Conservation (phyloP, 257 asterid genomes). For the Primulina tabacum region DNA sequence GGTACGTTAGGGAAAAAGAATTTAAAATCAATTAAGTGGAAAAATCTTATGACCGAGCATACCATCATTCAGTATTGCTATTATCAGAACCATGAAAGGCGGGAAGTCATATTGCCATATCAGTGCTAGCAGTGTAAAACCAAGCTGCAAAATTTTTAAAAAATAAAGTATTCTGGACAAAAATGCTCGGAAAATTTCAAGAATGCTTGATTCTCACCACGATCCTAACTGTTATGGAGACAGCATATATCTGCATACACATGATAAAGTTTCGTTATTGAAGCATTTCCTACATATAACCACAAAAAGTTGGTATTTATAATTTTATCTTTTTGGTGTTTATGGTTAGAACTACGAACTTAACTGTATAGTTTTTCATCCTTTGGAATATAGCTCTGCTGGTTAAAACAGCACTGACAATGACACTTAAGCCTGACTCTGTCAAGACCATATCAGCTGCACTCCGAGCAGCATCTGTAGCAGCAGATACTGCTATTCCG, state of each 20-base stretch:
- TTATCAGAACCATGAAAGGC: slow-evolving; percentile 43
- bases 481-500: slow-evolving; percentile 39
- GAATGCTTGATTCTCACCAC: slow-evolving; percentile 26
- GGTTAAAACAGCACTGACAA: slow-evolving; percentile 36
- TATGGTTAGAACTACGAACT: background rate
- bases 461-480: slow-evolving; percentile 39
- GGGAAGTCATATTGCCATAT: slow-evolving; percentile 37
- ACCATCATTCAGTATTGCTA: slow-evolving; percentile 38
- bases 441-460: slow-evolving; percentile 39
- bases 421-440: slow-evolving; percentile 36
- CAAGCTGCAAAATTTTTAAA: slow-evolving; percentile 25
- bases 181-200: background rate
- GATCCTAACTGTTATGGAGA: slow-evolving; percentile 37
- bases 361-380: slow-evolving; percentile 39
- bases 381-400: slow-evolving; percentile 41
- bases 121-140: slow-evolving; percentile 29
- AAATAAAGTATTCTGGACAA: background rate
- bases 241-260: slow-evolving; percentile 36
- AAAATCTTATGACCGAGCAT: slow-evolving; percentile 2
- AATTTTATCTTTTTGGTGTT: slow-evolving; percentile 11
- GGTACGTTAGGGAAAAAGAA: slow-evolving; percentile 13
- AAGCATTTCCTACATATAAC: background rate
- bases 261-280: background rate
- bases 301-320: background rate
- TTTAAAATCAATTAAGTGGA: too few relatives aligned